Base-by-base conservation (phyloP, 257 asterid species). In the Jacaranda mimosifolia region DNA sequence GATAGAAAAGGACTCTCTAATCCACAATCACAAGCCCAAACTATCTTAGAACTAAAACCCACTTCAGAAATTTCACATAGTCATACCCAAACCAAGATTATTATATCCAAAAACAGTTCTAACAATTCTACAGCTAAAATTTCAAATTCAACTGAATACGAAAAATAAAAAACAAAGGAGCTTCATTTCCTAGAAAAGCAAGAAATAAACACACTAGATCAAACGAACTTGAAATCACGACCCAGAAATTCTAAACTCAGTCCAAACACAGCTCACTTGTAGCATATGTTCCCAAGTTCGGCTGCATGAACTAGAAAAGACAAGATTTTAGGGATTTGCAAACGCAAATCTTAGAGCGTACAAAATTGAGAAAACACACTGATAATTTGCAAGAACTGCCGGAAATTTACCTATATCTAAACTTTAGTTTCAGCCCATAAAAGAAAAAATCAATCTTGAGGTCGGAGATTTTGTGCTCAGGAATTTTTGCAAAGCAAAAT, bases 211-310 rank as follows among this genome's bases (percentile, higher is more conserved):
- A 70, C 8, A 68, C 10, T 63, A 77, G 85, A 84, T 87, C 85
- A 62, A 51, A 75, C 48, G 63, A 81, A 70, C 78, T 68, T 36
- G 36, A 77, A 78, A 80, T 55, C 74, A 64, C 72, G 17, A 43
- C 66, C 60, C 69, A 1, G 40, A 45, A 80, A 51, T 42, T 72
- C 73, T 63, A 52, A 85, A 89, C 87, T 76, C 75, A 77, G 81
- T 75, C 73, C 74, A 75, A 39, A 55, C 19, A 36, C 77, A 78
- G 74, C 81, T 70, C 75, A 72, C 36, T 26, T 26, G 1, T 26
- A 26, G 32, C 84, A 75, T 75, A 74, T 51, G 56, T 12, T 63
- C 74, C 36, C 60, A 63, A 69, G 79, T 58, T 65, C 82, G 71
- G 82, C 75, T 72, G 82, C 82, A 71, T 78, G 83, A 53, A 72